Evolutionary conservation across 2,329 filamentous ascomycete genomes (phyloP).

Genomic region (Arthrobotrys sphaeroides): DNA sequence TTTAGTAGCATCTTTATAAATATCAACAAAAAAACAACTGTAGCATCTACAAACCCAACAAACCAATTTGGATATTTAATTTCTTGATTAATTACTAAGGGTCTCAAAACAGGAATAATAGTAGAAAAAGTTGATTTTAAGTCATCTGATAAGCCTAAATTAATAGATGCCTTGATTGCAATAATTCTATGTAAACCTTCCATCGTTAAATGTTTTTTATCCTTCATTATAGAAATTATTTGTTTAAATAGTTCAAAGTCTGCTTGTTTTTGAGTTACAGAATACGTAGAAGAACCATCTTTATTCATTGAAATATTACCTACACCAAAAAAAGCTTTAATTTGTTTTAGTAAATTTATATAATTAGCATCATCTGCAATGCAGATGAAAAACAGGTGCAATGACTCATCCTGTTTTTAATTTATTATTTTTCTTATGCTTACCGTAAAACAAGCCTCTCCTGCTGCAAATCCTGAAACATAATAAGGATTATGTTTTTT

Average conservation of each 20-base stretch:
- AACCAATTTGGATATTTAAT: slow-evolving; percentile 17
- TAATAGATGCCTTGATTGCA: not conserved
- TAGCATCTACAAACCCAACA: slow-evolving; percentile 20
- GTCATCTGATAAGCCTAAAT: slow-evolving; percentile 1
- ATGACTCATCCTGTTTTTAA: slow-evolving; percentile 19
- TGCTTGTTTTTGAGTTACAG: slow-evolving; percentile 9
- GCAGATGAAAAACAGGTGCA: slow-evolving; percentile 26
- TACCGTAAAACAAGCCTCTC: slow-evolving; percentile 23
- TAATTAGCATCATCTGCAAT: not conserved
- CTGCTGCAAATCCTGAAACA: slow-evolving; percentile 24
- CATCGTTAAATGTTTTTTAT: slow-evolving; percentile 2
- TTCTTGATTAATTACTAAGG: slow-evolving; percentile 5
- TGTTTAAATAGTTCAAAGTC: slow-evolving; percentile 10
- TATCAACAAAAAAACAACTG: slow-evolving; percentile 18
- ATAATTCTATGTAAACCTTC: slow-evolving; percentile 9
- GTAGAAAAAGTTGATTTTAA: slow-evolving; percentile 24
- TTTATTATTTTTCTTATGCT: slow-evolving; percentile 4
- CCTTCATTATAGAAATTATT: not conserved
- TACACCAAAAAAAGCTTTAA: slow-evolving; percentile 20
- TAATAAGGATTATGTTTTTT: slow-evolving; percentile 31
- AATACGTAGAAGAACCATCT: not conserved
- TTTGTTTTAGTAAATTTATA: slow-evolving; percentile 5
- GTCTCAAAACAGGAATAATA: not conserved
- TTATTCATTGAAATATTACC: not conserved
- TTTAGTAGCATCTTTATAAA: slow-evolving; percentile 18